These are phyloP conservation scores for Metschnikowia arizonensis DNA, from an alignment of 805 yeast genomes.

Conservation along the genomic window DNA sequence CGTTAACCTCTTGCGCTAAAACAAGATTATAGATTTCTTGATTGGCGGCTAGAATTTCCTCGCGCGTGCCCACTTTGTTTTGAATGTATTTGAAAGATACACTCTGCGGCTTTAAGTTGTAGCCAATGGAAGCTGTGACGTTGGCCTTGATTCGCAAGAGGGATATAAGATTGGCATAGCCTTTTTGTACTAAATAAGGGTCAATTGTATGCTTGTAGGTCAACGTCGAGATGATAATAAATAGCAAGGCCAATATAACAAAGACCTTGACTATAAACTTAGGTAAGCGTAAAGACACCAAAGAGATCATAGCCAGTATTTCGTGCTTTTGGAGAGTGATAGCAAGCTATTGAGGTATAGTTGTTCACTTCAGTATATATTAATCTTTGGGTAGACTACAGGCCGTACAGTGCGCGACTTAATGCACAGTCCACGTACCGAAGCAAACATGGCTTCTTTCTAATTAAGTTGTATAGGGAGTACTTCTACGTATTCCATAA, in stretches of 20 bases:
- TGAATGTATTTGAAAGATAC: slow-evolving; percentile 35
- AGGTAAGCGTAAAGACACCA: slow-evolving; percentile 11
- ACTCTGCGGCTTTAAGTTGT: slow-evolving; percentile 20
- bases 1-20: slow-evolving; percentile 35
- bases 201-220: slow-evolving; percentile 10
- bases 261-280: slow-evolving; percentile 7
- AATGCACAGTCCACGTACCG: too few relatives aligned
- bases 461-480: too few relatives aligned
- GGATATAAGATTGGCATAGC: slow-evolving; percentile 8
- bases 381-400: too few relatives aligned
- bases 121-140: slow-evolving; percentile 3
- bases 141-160: slow-evolving; percentile 5
- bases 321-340: not conserved
- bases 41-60: slow-evolving; percentile 37
- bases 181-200: slow-evolving; percentile 6
- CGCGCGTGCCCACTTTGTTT: slow-evolving; percentile 26
- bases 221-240: slow-evolving; percentile 1
- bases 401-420: too few relatives aligned
- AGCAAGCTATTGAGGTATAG: not conserved
- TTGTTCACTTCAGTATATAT: not conserved
- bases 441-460: too few relatives aligned
- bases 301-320: slow-evolving; percentile 10
- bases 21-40: slow-evolving; percentile 34
- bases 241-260: slow-evolving; percentile 7
- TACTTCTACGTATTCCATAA: too few relatives aligned